Percentiles rank a stretch among this genome's conserved stretches.
Evolutionary conservation across 2,329 filamentous ascomycete species (phyloP).

Genomic region (Colletotrichum spinosum): DNA sequence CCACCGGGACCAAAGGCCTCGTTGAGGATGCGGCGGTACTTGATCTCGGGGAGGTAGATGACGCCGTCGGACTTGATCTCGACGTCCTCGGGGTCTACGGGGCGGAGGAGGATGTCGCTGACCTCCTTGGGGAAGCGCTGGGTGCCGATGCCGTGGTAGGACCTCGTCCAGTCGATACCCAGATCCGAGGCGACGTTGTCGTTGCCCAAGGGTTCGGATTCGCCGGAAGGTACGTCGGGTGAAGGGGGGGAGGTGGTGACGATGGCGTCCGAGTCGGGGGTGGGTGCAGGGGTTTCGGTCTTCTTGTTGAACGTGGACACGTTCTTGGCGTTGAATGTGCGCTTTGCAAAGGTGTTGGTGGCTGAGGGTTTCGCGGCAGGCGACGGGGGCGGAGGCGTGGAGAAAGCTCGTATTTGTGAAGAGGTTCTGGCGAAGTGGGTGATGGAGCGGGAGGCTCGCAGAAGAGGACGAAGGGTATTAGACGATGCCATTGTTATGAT

Average conservation of each 20-base stretch:
- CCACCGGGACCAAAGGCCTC: conserved; percentile 92
- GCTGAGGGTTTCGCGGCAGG: conserved; percentile 1
- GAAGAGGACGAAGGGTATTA: conserved; percentile 30
- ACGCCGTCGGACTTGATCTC: conserved; percentile 99
- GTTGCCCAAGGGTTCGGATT: background rate
- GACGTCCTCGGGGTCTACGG: conserved; percentile 79
- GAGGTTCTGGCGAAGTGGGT: conserved; percentile 3
- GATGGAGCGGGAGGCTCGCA: conserved; percentile 21
- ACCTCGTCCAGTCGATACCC: conserved; percentile 80
- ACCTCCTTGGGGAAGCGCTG: conserved; percentile 78
- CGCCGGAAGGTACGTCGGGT: background rate
- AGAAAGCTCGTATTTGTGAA: too few species aligned
- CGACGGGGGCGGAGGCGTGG: background rate
- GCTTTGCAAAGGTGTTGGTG: too few species aligned
- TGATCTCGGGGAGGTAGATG: conserved; percentile 96
- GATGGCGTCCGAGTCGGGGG: background rate
- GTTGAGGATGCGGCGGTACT: conserved; percentile 93
- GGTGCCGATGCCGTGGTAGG: conserved; percentile 82
- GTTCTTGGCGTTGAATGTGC: too few species aligned
- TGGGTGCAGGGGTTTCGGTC: background rate
- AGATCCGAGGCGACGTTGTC: conserved; percentile 14
- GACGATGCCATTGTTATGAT: conserved; percentile 32
- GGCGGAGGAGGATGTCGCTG: conserved; percentile 74
- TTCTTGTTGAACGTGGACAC: background rate
- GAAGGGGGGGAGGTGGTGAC: background rate